phyloP scores from a whole-genome alignment of 176 grass and related monocot genomes.

The Themeda triandra region DNA sequence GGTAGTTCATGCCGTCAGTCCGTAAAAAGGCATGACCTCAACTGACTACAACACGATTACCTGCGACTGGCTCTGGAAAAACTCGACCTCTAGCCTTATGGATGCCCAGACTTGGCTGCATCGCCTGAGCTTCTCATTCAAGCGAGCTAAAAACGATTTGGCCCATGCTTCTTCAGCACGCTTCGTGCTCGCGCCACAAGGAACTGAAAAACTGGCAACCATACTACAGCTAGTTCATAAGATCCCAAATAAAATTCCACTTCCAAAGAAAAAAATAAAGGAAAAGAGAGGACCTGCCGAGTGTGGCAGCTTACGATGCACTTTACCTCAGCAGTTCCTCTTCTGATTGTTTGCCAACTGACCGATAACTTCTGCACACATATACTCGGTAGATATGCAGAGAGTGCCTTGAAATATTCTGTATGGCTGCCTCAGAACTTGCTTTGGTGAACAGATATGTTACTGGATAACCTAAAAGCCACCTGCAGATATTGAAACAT shows the following conservation, averaged over 20 bases:
- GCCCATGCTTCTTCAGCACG: conserved; percentile 61
- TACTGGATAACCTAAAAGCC: conserved; percentile 90
- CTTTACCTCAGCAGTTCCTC: conserved; percentile 73
- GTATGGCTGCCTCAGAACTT: conserved; percentile 38
- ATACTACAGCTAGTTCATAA: conserved; percentile 9
- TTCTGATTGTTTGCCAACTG: conserved; percentile 39
- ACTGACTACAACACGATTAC: conserved; percentile 40
- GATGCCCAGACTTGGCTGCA: conserved; percentile 54
- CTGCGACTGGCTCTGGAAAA: conserved; percentile 38
- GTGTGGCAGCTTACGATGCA: not conserved
- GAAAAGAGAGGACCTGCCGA: not conserved
- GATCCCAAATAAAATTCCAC: conserved; percentile 3
- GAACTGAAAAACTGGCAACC: conserved; percentile 73
- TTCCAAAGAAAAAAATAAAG: not conserved
- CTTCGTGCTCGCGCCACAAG: conserved; percentile 43
- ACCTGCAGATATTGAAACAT: conserved; percentile 42
- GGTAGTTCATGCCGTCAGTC: not conserved
- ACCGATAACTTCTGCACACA: conserved; percentile 28
- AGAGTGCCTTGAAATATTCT: conserved; percentile 60
- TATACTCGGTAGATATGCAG: conserved; percentile 78
- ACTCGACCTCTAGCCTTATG: conserved; percentile 55
- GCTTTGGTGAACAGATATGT: conserved; percentile 68
- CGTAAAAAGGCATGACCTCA: not conserved
- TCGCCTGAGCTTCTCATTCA: conserved; percentile 43
- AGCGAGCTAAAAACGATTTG: conserved; percentile 49